Percentiles rank a stretch among this genome's conserved stretches.
phyloP scores from a whole-genome alignment of 2,329 filamentous ascomycete species.

The Blastomyces gilchristii region DNA sequence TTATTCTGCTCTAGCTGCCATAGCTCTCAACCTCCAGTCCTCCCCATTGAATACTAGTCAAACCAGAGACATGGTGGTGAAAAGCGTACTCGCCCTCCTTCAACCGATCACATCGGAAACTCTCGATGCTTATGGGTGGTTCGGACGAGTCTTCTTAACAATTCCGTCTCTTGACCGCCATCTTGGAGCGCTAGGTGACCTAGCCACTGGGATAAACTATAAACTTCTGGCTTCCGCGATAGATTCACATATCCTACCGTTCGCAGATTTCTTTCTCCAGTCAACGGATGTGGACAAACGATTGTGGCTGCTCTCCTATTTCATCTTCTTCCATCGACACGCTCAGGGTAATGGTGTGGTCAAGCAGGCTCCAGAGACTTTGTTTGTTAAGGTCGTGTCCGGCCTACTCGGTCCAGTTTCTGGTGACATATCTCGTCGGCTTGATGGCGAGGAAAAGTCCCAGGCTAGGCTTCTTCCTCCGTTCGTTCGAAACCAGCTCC shows the following conservation, averaged over 20 bases:
- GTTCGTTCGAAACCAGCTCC: conserved; percentile 56
- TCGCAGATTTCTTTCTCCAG: conserved; percentile 20
- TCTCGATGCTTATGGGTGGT: conserved; percentile 37
- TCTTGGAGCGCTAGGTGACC: conserved; percentile 30
- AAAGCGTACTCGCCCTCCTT: conserved; percentile 34
- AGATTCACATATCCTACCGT: conserved; percentile 23
- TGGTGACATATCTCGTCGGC: conserved; percentile 41
- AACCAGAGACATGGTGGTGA: conserved; percentile 23
- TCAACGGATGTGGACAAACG: conserved; percentile 33
- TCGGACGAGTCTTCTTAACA: conserved; percentile 38
- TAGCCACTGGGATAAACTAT: conserved; percentile 43
- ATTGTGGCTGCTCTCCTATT: conserved; percentile 49
- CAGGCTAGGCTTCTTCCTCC: conserved; percentile 28
- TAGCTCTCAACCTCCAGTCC: conserved; percentile 24
- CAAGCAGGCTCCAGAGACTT: conserved; percentile 39
- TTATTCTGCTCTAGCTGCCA: conserved; percentile 30
- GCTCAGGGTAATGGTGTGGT: conserved; percentile 30
- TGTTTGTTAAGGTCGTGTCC: conserved; percentile 48
- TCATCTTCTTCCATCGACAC: conserved; percentile 48
- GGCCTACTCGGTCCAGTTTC: conserved; percentile 47
- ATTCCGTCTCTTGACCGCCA: conserved; percentile 32
- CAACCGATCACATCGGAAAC: conserved; percentile 35
- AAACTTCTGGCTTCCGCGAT: conserved; percentile 37
- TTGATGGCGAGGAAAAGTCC: conserved; percentile 35
- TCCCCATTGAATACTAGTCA: conserved; percentile 16